phyloP scores from a whole-genome alignment of 1,284 basidiomycete genomes.

The Fomitopsis pinicola region DNA sequence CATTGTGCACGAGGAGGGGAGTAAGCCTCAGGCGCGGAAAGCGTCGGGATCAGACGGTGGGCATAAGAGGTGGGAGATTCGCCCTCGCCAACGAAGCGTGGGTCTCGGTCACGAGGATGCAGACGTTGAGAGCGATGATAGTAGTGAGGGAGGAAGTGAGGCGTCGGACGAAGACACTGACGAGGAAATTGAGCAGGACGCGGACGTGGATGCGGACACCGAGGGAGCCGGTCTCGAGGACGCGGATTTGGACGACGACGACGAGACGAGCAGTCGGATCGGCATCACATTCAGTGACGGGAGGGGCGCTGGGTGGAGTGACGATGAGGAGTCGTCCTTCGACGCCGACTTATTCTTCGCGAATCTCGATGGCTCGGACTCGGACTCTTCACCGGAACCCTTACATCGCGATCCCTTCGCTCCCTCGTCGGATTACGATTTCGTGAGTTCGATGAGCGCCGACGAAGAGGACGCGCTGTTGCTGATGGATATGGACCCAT shows the following conservation, averaged over 20 bases:
- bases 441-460: slow-evolving; percentile 18
- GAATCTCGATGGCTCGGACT: slow-evolving; percentile 51
- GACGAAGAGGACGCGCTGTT: slow-evolving; percentile 28
- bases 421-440: slow-evolving; percentile 23
- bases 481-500: slow-evolving; percentile 27
- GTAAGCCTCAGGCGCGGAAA: slow-evolving; percentile 12
- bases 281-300: slow-evolving; percentile 50
- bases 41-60: slow-evolving; percentile 27
- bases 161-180: slow-evolving; percentile 27
- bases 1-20: slow-evolving; percentile 49
- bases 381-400: slow-evolving; percentile 29
- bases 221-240: slow-evolving; percentile 39
- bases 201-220: slow-evolving; percentile 41
- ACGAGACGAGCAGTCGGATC: slow-evolving; percentile 25
- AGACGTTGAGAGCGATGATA: slow-evolving; percentile 32
- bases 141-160: slow-evolving; percentile 41
- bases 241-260: slow-evolving; percentile 29
- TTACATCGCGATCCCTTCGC: slow-evolving; percentile 32
- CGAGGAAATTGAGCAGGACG: slow-evolving; percentile 36
- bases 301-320: slow-evolving; percentile 59
- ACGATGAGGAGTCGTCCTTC: slow-evolving; percentile 65
- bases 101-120: slow-evolving; percentile 44
- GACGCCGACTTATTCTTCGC: slow-evolving; percentile 78
- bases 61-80: slow-evolving; percentile 60
- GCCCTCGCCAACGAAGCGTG: slow-evolving; percentile 63